A percentile compares a stretch with the other conserved stretches of the same genome.
Conservation (phyloP, 2,329 filamentous ascomycete genomes). For the Sporothrix variecibatus region DNA sequence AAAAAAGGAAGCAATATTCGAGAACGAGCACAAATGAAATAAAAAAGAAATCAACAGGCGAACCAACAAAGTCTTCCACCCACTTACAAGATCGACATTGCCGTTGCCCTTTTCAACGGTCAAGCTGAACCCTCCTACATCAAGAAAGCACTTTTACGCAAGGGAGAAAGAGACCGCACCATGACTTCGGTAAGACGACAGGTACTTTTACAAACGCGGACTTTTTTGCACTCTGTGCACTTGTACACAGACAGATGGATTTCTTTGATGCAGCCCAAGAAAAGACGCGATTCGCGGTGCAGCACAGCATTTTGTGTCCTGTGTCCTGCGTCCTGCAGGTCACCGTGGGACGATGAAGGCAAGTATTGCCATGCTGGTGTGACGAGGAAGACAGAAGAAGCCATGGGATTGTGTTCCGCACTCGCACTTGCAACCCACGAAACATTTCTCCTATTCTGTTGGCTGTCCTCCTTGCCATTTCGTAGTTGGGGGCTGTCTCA, state of each 20-base stretch:
- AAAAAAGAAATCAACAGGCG: background rate
- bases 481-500: background rate
- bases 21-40: conserved; percentile 1
- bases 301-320: background rate
- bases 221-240: background rate
- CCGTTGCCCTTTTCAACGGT: conserved; percentile 14
- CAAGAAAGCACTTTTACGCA: background rate
- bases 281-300: background rate
- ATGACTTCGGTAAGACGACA: background rate
- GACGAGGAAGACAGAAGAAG: background rate
- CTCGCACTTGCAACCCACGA: background rate
- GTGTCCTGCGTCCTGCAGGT: background rate
- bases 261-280: background rate
- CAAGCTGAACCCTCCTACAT: background rate
- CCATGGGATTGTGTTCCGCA: background rate
- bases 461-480: background rate
- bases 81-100: conserved; percentile 11
- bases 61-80: background rate
- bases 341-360: background rate
- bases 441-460: background rate
- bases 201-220: background rate
- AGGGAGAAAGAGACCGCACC: background rate
- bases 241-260: background rate
- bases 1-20: background rate
- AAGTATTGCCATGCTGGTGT: background rate